phyloP scores from a whole-genome alignment of 371 early-diverging fungal species.

The Parasitella parasitica region DNA sequence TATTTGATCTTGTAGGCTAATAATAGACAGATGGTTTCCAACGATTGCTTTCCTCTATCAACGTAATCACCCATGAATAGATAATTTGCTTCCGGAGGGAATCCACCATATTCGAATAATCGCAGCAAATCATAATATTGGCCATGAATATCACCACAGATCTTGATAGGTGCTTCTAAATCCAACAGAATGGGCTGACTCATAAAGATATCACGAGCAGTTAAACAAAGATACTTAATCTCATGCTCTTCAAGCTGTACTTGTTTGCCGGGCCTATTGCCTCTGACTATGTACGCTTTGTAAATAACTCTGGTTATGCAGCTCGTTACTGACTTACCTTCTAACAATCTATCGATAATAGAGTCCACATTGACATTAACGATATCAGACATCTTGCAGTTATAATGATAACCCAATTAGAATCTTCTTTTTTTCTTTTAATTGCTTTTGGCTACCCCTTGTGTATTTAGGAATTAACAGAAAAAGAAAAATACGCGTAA shows the following conservation, averaged over 20 bases:
- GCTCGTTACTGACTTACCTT: slow-evolving; percentile 17
- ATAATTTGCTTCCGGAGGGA: slow-evolving; percentile 87
- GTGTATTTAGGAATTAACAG: neutral
- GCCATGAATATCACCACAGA: slow-evolving; percentile 81
- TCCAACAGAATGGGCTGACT: slow-evolving; percentile 93
- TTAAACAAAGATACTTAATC: slow-evolving; percentile 82
- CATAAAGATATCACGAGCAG: slow-evolving; percentile 87
- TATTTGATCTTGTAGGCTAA: slow-evolving; percentile 93
- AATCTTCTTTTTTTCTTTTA: neutral
- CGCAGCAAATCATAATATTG: slow-evolving; percentile 94
- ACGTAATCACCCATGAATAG: slow-evolving; percentile 97
- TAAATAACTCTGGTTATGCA: neutral
- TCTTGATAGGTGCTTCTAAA: slow-evolving; percentile 93
- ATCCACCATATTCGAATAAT: slow-evolving; percentile 91
- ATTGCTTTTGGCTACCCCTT: neutral
- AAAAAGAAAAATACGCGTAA: neutral
- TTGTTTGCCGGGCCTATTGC: slow-evolving; percentile 87
- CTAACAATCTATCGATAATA: slow-evolving; percentile 39
- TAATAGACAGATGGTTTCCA: slow-evolving; percentile 72
- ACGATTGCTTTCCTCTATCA: slow-evolving; percentile 90
- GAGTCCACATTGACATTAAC: slow-evolving; percentile 33
- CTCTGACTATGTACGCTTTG: slow-evolving; percentile 64
- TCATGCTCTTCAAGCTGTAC: slow-evolving; percentile 81
- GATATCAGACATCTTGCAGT: slow-evolving; percentile 13
- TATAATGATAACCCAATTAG: neutral